Evolutionary conservation across 1,139 yeast genomes (phyloP).

Genomic region (Nakaseomyces bracarensis): DNA sequence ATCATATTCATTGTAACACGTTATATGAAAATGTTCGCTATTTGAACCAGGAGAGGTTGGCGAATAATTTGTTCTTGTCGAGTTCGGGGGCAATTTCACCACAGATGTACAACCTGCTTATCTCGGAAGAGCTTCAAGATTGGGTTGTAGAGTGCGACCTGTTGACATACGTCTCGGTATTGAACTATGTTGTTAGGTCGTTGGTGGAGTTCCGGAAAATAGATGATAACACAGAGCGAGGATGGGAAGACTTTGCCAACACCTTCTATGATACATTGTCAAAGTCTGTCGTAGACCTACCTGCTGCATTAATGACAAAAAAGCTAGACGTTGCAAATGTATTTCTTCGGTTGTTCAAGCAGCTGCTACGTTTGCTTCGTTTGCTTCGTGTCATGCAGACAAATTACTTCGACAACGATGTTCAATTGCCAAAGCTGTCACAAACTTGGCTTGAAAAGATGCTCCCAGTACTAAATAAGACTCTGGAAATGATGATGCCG

Average conservation of each 20-base stretch:
- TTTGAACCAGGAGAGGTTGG: constrained; percentile 51
- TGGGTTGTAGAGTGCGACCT: constrained; percentile 63
- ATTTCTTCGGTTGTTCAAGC: constrained; percentile 5
- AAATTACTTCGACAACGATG: constrained; percentile 1
- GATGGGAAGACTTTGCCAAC: constrained; percentile 1
- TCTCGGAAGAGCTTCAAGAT: constrained; percentile 39
- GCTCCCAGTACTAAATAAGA: neutral
- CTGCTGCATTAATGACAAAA: constrained; percentile 3
- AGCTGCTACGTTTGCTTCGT: constrained; percentile 1
- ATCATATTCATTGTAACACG: constrained; percentile 19
- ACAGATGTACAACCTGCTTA: constrained; percentile 52
- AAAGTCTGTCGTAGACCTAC: constrained; percentile 4
- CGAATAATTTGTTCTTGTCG: constrained; percentile 46
- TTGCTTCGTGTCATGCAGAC: neutral
- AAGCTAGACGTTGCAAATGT: constrained; percentile 3
- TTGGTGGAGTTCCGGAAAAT: neutral
- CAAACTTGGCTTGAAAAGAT: neutral
- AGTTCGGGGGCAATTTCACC: constrained; percentile 46
- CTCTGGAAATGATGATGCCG: constrained; percentile 3
- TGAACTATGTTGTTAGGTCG: constrained; percentile 22
- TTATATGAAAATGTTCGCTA: constrained; percentile 14
- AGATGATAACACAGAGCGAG: neutral
- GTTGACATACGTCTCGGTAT: constrained; percentile 37
- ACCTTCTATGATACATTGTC: constrained; percentile 4
- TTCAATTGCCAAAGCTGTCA: neutral